Percentiles rank a stretch among this genome's conserved stretches.
Conservation (phyloP, 2,329 filamentous ascomycete genomes). For the Escovopsis weberi region DNA sequence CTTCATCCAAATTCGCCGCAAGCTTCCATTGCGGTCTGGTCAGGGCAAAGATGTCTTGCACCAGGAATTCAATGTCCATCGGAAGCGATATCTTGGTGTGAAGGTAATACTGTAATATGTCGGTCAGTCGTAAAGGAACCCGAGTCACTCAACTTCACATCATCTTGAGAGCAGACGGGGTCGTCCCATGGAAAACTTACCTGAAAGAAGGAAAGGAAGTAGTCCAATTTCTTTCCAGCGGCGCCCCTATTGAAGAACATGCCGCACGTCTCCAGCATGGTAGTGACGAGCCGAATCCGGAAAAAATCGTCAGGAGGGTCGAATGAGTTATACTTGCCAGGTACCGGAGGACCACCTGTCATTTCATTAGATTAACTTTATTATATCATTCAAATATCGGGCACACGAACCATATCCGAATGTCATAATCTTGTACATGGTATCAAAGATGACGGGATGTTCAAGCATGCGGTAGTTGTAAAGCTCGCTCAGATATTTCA, state of each 20-base stretch:
- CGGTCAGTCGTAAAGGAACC: background rate
- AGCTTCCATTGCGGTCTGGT: slow-evolving; percentile 90
- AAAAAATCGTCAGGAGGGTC: slow-evolving; percentile 94
- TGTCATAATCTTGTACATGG: slow-evolving; percentile 83
- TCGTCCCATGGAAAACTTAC: slow-evolving; percentile 20
- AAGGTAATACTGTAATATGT: slow-evolving; percentile 62
- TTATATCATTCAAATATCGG: background rate
- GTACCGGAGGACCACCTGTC: slow-evolving; percentile 61
- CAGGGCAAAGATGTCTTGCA: slow-evolving; percentile 79
- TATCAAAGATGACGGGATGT: slow-evolving; percentile 88
- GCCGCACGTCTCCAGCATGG: slow-evolving; percentile 84
- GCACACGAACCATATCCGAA: slow-evolving; percentile 59
- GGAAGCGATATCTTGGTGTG: slow-evolving; percentile 78
- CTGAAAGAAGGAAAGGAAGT: slow-evolving; percentile 92
- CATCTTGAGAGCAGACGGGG: too few relatives aligned
- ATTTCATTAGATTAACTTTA: slow-evolving; percentile 7
- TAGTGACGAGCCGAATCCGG: slow-evolving; percentile 79
- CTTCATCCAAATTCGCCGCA: slow-evolving; percentile 66
- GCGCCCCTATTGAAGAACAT: slow-evolving; percentile 90
- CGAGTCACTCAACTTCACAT: too few relatives aligned
- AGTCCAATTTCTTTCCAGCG: slow-evolving; percentile 93
- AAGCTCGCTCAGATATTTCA: slow-evolving; percentile 90
- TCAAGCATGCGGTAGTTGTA: slow-evolving; percentile 98
- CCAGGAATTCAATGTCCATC: slow-evolving; percentile 94
- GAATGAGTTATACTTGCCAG: slow-evolving; percentile 60